Evolutionary conservation across 2,329 filamentous ascomycete genomes (phyloP), one percentile per base, ranked within the genome.

Genomic region (Colletotrichum destructivum): DNA sequence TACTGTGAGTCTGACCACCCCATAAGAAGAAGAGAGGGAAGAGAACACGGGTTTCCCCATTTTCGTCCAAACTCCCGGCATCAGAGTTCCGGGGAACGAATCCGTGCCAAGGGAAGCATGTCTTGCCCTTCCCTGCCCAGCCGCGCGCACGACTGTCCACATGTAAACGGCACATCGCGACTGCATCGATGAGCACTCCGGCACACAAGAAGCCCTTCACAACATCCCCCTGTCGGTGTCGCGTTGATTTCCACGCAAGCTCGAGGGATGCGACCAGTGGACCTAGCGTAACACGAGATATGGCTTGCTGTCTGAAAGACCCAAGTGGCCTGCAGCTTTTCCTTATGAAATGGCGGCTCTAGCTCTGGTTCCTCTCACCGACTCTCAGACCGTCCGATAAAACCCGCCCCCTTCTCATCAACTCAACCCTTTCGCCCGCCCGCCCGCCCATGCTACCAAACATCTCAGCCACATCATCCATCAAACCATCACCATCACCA

Each of bases 361-460:
- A 13, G 18, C 21, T 42, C 3, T 54, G 23, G 3, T 63, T 55
- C 21, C 46, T 23, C 38, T 55, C 23, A 46, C 35, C 42, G 62
- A 62, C 69, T 47, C 69, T 62, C 68, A 57, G 64, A 71, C 64
- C 69, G 52, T 68, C 64, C 26, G 44, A 54, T 59, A 13, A 42
- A 52, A 18, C 42, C 57, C 23, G 47, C 57, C 57, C 42, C 57
- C 26, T 26, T 42, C 49, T 52, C 59, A 62, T 44, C 66, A 21
- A 35, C n/a, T 60, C 42, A 12, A 35, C 38, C 35, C 59, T 68
- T 62, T 38, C 35, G 35, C 35, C 35, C 51, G 18, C 64, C 35
- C 51, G 18, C 64, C 16, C 31, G 4, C 40, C 38, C 46, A 42
- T 54, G 21, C 55, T 44, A 21, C 40, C 55, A 59, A 40, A 44